Evolutionary conservation across 495 filamentous ascomycete genomes (phyloP).

Genomic region (Tuber indicum): DNA sequence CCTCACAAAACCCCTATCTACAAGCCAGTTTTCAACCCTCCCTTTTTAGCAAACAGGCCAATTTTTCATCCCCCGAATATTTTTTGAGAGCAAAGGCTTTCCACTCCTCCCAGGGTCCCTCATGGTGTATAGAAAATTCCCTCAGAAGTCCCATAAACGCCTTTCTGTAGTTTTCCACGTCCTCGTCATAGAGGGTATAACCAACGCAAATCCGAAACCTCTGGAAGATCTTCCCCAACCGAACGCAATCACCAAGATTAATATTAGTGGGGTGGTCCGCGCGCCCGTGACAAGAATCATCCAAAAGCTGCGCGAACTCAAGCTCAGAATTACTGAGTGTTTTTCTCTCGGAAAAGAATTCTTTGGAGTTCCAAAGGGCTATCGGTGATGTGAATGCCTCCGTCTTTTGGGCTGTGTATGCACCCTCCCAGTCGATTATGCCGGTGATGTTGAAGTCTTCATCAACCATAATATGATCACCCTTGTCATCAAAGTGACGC

Average conservation of each 20-base stretch:
- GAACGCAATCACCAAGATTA: not conserved
- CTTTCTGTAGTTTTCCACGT: not conserved
- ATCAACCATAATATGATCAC: constrained; percentile 48
- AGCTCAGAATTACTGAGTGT: not conserved
- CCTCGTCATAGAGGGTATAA: constrained; percentile 3
- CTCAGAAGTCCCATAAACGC: not conserved
- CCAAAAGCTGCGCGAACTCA: not conserved
- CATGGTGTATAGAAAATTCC: not conserved
- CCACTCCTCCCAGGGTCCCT: not conserved
- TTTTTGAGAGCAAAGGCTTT: not conserved
- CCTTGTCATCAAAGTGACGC: constrained; percentile 48
- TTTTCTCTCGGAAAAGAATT: constrained; percentile 1
- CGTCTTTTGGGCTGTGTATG: constrained; percentile 34
- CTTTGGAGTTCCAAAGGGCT: not conserved
- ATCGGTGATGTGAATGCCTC: constrained; percentile 11
- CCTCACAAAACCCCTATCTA: not conserved
- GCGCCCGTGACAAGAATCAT: not conserved
- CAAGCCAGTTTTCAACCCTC: not conserved
- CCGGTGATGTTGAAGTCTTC: constrained; percentile 46
- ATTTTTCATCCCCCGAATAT: not conserved
- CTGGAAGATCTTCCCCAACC: constrained; percentile 1
- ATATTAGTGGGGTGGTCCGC: not conserved
- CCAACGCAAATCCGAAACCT: constrained; percentile 3
- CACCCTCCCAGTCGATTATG: constrained; percentile 49
- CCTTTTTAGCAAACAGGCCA: not conserved